These are phyloP conservation scores for Vigna hirtella DNA, from an alignment of 306 rosid genomes.

Conservation along the genomic window DNA sequence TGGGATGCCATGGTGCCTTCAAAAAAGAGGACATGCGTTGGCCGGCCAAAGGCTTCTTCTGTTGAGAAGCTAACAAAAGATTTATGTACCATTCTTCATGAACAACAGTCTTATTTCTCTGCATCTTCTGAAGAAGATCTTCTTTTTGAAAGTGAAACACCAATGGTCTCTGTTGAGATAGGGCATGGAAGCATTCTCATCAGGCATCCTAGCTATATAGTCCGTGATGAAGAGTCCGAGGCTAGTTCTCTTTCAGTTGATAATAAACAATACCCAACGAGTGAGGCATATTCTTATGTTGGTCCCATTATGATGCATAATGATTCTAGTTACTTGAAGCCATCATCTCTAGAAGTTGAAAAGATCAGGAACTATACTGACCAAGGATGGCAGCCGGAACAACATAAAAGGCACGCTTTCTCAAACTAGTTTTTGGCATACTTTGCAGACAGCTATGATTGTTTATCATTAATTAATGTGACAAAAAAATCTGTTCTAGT, in stretches of 20 bases:
- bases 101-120: conserved; percentile 88
- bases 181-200: conserved; percentile 98
- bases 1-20: conserved; percentile 97
- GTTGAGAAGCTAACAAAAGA: conserved; percentile 97
- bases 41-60: conserved; percentile 85
- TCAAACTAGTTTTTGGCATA: conserved; percentile 32
- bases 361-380: conserved; percentile 61
- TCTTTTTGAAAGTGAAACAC: conserved; percentile 87
- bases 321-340: conserved; percentile 48
- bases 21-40: conserved; percentile 85
- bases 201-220: conserved; percentile 87
- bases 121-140: conserved; percentile 91
- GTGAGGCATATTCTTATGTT: conserved; percentile 73
- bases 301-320: conserved; percentile 50
- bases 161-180: conserved; percentile 98
- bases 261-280: conserved; percentile 61
- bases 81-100: conserved; percentile 85
- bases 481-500: not conserved
- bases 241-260: conserved; percentile 96
- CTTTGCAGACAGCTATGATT: conserved; percentile 6
- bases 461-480: conserved; percentile 30
- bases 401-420: conserved; percentile 66
- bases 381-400: conserved; percentile 66
- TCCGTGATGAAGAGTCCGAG: conserved; percentile 95
- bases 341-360: conserved; percentile 54